Conservation (phyloP, 75 land plant genomes). For the Pseudotsuga menziesii region DNA sequence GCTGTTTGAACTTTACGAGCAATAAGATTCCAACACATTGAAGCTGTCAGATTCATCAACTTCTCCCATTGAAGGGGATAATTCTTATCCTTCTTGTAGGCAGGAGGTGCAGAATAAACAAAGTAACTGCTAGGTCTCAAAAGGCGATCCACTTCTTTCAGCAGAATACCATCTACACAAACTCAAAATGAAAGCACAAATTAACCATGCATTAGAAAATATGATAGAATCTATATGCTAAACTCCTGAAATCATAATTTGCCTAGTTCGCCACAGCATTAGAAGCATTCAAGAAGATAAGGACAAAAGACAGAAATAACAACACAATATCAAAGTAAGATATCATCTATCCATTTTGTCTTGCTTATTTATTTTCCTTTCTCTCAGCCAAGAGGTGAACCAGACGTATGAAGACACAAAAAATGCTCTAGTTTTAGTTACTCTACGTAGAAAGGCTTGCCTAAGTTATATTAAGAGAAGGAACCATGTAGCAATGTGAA, state of each 20-base stretch:
- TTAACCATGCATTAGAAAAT: neutral
- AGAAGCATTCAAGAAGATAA: neutral
- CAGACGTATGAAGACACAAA: neutral
- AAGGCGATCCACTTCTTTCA: slow-evolving; percentile 74
- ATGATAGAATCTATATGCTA: neutral
- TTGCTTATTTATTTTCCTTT: neutral
- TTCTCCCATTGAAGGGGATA: slow-evolving; percentile 68
- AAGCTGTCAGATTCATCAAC: slow-evolving; percentile 49
- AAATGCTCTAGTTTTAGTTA: too few relatives aligned
- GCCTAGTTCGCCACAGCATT: neutral
- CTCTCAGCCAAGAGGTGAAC: neutral
- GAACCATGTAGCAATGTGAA: too few relatives aligned
- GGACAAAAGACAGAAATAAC: neutral
- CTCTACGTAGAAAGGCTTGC: too few relatives aligned
- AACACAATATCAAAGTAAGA: neutral
- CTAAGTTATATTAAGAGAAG: too few relatives aligned
- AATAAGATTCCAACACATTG: slow-evolving; percentile 87
- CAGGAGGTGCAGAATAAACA: slow-evolving; percentile 90
- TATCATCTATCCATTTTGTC: too few relatives aligned
- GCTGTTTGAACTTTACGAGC: slow-evolving; percentile 80
- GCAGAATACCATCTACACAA: slow-evolving; percentile 71
- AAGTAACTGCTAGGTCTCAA: slow-evolving; percentile 72
- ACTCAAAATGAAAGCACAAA: slow-evolving; percentile 10
- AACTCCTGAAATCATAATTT: neutral
- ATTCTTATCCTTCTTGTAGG: slow-evolving; percentile 77